Evolutionary conservation across 352 stramenopile species (phyloP), one percentile per base, ranked within the genome.

Genomic region (Globisporangium rhizosaccharum): DNA sequence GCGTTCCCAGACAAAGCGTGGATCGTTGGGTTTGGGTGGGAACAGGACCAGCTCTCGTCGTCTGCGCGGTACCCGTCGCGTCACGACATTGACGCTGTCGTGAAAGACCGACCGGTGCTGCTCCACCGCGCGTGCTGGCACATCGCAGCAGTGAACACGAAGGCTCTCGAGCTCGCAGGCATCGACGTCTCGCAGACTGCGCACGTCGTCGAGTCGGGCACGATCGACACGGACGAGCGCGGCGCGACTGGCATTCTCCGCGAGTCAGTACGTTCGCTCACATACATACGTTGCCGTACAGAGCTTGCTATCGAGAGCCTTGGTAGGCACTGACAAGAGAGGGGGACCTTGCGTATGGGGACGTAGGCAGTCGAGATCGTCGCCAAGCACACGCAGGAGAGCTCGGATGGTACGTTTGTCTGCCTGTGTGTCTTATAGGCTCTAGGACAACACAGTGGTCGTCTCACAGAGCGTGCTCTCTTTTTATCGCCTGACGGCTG

Each of bases 71-170:
- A 91, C 50, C 88, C 88, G 3, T 76, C 71, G n/a, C 77, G 85
- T 18, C 53, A 80, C 33, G 84, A 95, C 50, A 75, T 96, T 14
- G 89, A 97, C 62, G 73, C 68, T 0, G 82, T 92, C 53, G 70
- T 94, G 18, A 66, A 60, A 6, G 69, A 74, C 50, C 81, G 81
- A 0, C 86, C 87, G 0, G 79, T 96, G 37, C 61, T 96, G 47
- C 70, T 97, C 17, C 90, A 94, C 63, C 85, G 89, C n/a, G 80
- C 74, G 2, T 97, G 89, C 53, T 96, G 85, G 85, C 89, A 97
- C 59, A 94, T 96, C 61, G 79, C 79, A 33, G 85, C 87, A 1
- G 87, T 83, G 41, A 97, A 95, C 59, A 92, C 85, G 14, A 88
- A 85, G 57, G 89, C 89, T 30, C 68, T 96, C 8, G 81, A 93